These are phyloP conservation scores for Ogataea glucozyma DNA, from an alignment of 805 yeast species.

Conservation along the genomic window DNA sequence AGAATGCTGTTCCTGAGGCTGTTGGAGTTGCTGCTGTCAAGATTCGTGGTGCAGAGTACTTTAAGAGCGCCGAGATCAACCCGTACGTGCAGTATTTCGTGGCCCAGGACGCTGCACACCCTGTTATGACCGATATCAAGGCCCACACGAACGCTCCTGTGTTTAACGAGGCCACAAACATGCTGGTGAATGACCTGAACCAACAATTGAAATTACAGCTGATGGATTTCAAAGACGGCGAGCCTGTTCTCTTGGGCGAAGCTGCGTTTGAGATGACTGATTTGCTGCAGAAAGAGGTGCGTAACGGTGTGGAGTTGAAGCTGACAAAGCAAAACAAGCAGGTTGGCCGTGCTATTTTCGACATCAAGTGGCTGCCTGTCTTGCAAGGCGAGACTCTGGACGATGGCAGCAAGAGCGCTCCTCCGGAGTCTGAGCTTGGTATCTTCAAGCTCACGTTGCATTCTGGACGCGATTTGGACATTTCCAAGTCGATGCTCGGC, in stretches of 20 bases:
- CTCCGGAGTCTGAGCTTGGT: slow-evolving; percentile 70
- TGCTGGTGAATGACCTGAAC: slow-evolving; percentile 57
- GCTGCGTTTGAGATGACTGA: slow-evolving; percentile 58
- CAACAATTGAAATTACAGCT: slow-evolving; percentile 58
- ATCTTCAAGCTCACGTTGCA: slow-evolving; percentile 64
- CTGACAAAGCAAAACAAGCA: slow-evolving; percentile 51
- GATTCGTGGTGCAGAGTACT: slow-evolving; percentile 51
- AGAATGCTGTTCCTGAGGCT: slow-evolving; percentile 63
- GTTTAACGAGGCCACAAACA: slow-evolving; percentile 65
- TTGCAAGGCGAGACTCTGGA: slow-evolving; percentile 44
- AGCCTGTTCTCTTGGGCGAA: slow-evolving; percentile 52
- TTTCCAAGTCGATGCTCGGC: slow-evolving; percentile 50
- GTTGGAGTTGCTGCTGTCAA: slow-evolving; percentile 69
- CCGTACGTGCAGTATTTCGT: slow-evolving; percentile 44
- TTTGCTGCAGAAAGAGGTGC: slow-evolving; percentile 54
- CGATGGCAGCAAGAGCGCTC: slow-evolving; percentile 50
- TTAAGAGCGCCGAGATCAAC: slow-evolving; percentile 48
- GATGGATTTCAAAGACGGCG: slow-evolving; percentile 56
- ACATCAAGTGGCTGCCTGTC: slow-evolving; percentile 52
- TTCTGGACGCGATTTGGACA: slow-evolving; percentile 59
- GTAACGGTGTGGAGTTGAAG: slow-evolving; percentile 45
- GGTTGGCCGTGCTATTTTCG: slow-evolving; percentile 62
- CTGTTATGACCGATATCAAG: slow-evolving; percentile 54
- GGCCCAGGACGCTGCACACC: slow-evolving; percentile 36
- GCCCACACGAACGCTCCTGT: slow-evolving; percentile 56